Conservation (phyloP, 2,329 filamentous ascomycete genomes). For the Colletotrichum horii region DNA sequence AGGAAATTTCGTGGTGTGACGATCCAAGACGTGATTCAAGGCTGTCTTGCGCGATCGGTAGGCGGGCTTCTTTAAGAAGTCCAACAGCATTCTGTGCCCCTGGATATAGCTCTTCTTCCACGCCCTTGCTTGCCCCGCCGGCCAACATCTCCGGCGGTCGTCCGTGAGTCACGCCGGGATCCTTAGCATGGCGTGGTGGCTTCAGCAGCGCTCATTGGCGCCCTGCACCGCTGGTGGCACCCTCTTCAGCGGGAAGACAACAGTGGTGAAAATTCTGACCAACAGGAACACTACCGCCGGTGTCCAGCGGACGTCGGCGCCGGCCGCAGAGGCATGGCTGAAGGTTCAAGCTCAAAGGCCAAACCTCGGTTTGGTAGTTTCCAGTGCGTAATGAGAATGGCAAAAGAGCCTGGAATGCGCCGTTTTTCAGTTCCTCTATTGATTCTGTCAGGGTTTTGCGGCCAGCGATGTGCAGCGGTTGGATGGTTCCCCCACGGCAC, state of each 20-base stretch:
- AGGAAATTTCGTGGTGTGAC: not conserved
- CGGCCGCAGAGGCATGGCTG: not conserved
- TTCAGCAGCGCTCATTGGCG: not conserved
- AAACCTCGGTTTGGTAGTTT: not conserved
- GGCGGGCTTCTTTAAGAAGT: not conserved
- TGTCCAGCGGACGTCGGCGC: constrained; percentile 13
- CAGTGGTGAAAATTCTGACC: not conserved
- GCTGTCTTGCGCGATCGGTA: not conserved
- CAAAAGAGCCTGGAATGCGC: not conserved
- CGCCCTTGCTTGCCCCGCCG: not conserved
- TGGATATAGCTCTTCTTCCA: not conserved
- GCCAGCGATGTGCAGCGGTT: not conserved
- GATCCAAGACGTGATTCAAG: not conserved
- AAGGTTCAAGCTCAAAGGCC: not conserved
- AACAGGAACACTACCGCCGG: not conserved
- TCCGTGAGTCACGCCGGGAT: not conserved
- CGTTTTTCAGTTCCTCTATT: not conserved
- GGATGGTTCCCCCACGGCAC: not conserved
- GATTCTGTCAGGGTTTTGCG: not conserved
- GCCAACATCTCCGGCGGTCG: not conserved
- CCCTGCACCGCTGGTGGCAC: not conserved
- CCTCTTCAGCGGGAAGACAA: not conserved
- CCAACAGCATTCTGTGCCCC: not conserved
- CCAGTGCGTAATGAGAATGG: not conserved
- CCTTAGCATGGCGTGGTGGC: not conserved